Conservation (phyloP, 2,329 filamentous ascomycete genomes). For the Epichloe scottii region DNA sequence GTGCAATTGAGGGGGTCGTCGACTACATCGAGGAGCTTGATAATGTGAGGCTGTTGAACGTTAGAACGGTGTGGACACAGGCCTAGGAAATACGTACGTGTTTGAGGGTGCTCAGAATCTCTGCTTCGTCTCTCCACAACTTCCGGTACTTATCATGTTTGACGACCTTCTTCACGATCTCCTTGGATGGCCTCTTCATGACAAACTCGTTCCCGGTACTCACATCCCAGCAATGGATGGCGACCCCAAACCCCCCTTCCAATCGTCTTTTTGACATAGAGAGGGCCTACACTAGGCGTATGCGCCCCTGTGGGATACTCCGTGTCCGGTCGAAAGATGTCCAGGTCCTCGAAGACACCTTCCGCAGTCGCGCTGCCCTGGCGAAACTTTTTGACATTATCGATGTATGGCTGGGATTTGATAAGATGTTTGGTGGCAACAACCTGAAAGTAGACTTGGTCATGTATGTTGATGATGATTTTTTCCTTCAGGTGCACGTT, state of each 20-base stretch:
- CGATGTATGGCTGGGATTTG: slow-evolving; percentile 9
- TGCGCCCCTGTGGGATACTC: slow-evolving; percentile 5
- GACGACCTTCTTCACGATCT: neutral
- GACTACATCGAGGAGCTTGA: slow-evolving; percentile 4
- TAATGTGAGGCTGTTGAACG: slow-evolving; percentile 8
- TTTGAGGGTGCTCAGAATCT: slow-evolving; percentile 10
- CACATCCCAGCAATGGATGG: slow-evolving; percentile 12
- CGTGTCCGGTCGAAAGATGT: slow-evolving; percentile 5
- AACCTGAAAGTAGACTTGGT: slow-evolving; percentile 6
- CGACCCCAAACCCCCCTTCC: slow-evolving; percentile 11
- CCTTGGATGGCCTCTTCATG: slow-evolving; percentile 11
- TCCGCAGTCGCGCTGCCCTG: slow-evolving; percentile 8
- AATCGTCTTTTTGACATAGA: slow-evolving; percentile 8
- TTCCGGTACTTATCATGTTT: neutral
- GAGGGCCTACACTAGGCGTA: slow-evolving; percentile 7
- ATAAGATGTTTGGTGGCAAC: slow-evolving; percentile 5
- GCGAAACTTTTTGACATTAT: slow-evolving; percentile 10
- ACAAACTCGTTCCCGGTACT: slow-evolving; percentile 12
- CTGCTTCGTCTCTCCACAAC: slow-evolving; percentile 10
- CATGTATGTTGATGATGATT: slow-evolving; percentile 7
- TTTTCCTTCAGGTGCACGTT: slow-evolving; percentile 1
- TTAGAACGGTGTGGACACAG: neutral
- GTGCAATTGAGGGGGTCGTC: slow-evolving; percentile 2
- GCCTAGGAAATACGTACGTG: slow-evolving; percentile 9
- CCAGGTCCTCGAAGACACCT: slow-evolving; percentile 6